Conservation (phyloP, 2,329 filamentous ascomycete genomes). For the Fusarium zealandicum region DNA sequence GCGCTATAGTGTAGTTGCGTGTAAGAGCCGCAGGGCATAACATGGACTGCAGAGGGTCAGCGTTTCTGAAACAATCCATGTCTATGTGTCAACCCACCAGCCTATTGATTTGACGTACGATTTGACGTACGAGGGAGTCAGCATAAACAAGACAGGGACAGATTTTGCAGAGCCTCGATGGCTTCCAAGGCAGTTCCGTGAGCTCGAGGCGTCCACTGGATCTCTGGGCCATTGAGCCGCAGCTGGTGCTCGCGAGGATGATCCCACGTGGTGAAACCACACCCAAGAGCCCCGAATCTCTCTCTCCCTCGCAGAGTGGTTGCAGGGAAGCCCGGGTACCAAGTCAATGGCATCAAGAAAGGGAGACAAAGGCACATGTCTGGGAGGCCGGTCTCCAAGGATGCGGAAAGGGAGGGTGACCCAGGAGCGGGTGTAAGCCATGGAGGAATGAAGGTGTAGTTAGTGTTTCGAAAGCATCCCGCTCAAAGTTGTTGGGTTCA, state of each 20-base stretch:
- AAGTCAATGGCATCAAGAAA: slow-evolving; percentile 14
- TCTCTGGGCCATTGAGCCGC: slow-evolving; percentile 35
- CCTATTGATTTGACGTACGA: slow-evolving; percentile 26
- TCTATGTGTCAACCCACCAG: slow-evolving; percentile 31
- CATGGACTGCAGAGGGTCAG: neutral
- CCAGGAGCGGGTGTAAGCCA: neutral
- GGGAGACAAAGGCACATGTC: too few relatives aligned
- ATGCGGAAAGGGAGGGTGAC: slow-evolving; percentile 6
- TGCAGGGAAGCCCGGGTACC: slow-evolving; percentile 12
- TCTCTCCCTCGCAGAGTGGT: slow-evolving; percentile 5
- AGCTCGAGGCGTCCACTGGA: slow-evolving; percentile 17
- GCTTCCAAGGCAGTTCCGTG: slow-evolving; percentile 2
- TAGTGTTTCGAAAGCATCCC: slow-evolving; percentile 14
- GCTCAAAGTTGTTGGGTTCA: slow-evolving; percentile 4
- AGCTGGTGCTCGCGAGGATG: slow-evolving; percentile 20
- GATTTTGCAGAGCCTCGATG: neutral
- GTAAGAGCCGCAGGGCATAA: slow-evolving; percentile 31
- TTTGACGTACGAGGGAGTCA: slow-evolving; percentile 11
- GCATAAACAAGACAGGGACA: neutral
- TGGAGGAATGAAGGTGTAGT: slow-evolving; percentile 7
- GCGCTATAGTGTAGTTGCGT: slow-evolving; percentile 16
- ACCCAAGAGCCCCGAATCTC: slow-evolving; percentile 16
- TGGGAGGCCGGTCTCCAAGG: slow-evolving; percentile 2
- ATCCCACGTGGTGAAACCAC: slow-evolving; percentile 42
- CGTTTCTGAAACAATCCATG: slow-evolving; percentile 26